Evolutionary conservation across 2,329 filamentous ascomycete genomes (phyloP).

Genomic region (Canariomyces notabilis): DNA sequence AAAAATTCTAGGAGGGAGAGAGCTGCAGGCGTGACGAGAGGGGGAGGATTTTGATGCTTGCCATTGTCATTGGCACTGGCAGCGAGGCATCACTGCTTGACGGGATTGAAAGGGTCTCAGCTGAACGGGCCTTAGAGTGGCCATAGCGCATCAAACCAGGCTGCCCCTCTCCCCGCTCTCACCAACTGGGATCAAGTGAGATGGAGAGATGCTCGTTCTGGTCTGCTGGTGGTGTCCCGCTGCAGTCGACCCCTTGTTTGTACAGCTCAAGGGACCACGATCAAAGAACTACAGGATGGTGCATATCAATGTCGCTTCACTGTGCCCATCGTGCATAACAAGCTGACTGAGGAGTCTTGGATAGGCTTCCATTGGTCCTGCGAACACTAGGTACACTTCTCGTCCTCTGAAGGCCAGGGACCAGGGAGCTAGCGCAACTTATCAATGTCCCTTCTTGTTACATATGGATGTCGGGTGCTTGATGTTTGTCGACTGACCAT

Average conservation of each 20-base stretch:
- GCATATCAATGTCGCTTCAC: neutral
- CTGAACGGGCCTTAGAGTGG: conserved; percentile 12
- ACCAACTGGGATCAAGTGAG: neutral
- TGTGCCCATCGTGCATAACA: neutral
- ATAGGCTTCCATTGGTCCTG: too few relatives aligned
- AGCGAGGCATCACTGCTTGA: conserved; percentile 9
- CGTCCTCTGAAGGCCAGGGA: too few relatives aligned
- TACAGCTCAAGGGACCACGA: conserved; percentile 1
- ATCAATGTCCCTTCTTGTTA: too few relatives aligned
- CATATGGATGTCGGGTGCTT: too few relatives aligned
- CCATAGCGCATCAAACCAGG: conserved; percentile 16
- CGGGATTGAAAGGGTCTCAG: neutral
- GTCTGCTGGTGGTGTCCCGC: neutral
- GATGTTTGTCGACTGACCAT: too few relatives aligned
- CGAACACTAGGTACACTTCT: too few relatives aligned
- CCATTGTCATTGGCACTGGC: conserved; percentile 24
- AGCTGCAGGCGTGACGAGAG: conserved; percentile 20
- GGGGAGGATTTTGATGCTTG: conserved; percentile 26
- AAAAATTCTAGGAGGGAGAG: conserved; percentile 19
- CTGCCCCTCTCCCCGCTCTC: neutral
- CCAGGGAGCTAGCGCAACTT: too few relatives aligned
- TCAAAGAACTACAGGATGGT: neutral
- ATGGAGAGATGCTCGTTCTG: neutral
- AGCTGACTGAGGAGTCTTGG: neutral
- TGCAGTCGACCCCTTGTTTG: neutral